These are phyloP conservation scores for Colletotrichum phormii DNA, from an alignment of 2,329 filamentous ascomycete genomes.

Conservation along the genomic window DNA sequence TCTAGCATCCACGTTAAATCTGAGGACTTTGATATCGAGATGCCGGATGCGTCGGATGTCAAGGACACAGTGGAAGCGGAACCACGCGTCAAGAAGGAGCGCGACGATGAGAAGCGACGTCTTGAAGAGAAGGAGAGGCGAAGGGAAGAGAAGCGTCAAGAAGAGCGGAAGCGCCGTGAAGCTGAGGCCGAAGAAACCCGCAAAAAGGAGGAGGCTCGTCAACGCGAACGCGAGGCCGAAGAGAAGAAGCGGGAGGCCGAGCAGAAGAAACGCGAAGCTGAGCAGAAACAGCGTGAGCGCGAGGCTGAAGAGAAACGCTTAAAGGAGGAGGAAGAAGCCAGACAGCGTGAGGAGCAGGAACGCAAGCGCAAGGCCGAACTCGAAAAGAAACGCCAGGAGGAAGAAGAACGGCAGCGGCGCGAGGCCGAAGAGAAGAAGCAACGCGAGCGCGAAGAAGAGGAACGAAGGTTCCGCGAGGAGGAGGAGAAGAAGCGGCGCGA, in stretches of 20 bases:
- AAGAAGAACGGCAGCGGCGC: slow-evolving; percentile 38
- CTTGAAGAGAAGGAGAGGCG: slow-evolving; percentile 42
- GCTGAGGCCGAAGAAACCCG: slow-evolving; percentile 46
- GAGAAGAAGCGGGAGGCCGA: slow-evolving; percentile 36
- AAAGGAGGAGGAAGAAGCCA: slow-evolving; percentile 44
- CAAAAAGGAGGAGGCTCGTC: slow-evolving; percentile 43
- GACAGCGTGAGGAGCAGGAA: slow-evolving; percentile 48
- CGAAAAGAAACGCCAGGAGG: slow-evolving; percentile 40
- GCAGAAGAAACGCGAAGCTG: slow-evolving; percentile 39
- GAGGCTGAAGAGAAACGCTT: slow-evolving; percentile 52
- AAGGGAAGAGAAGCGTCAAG: slow-evolving; percentile 37
- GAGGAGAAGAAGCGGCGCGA: slow-evolving; percentile 51
- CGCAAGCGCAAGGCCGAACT: slow-evolving; percentile 41
- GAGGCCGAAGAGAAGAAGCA: slow-evolving; percentile 45
- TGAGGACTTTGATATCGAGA: slow-evolving; percentile 67
- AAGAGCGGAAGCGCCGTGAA: slow-evolving; percentile 45
- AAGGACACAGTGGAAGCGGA: slow-evolving; percentile 44
- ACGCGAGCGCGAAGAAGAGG: slow-evolving; percentile 42
- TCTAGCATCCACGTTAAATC: slow-evolving; percentile 67
- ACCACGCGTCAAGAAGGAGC: slow-evolving; percentile 48
- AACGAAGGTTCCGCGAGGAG: slow-evolving; percentile 48
- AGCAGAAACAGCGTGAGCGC: slow-evolving; percentile 49
- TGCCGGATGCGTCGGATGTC: slow-evolving; percentile 59
- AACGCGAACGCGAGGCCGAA: slow-evolving; percentile 33
- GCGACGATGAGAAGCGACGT: slow-evolving; percentile 49